Conservation (phyloP, 1,284 basidiomycete genomes). For the Fomes fomentarius region DNA sequence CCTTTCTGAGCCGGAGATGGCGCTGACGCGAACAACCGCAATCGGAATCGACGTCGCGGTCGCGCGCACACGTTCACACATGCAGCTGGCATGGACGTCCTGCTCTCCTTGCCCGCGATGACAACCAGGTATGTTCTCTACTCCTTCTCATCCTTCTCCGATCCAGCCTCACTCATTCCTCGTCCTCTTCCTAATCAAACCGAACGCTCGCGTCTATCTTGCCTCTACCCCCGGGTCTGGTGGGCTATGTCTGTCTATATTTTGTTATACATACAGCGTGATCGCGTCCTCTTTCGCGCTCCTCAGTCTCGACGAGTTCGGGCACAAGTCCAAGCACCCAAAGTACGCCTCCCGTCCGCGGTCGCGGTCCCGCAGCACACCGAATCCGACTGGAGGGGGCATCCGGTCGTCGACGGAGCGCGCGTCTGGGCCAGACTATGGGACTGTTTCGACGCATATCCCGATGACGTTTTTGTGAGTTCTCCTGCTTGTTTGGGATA, state of each 20-base stretch:
- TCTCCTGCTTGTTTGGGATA: too few species aligned
- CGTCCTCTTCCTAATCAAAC: background rate
- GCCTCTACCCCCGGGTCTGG: too few species aligned
- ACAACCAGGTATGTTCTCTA: constrained; percentile 4
- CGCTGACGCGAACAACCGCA: too few species aligned
- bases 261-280: constrained; percentile 9
- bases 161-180: too few species aligned
- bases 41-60: too few species aligned
- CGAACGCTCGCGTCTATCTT: too few species aligned
- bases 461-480: background rate
- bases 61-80: background rate
- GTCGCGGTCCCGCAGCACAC: background rate
- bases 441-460: background rate
- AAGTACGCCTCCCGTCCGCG: background rate
- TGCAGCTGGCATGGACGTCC: constrained; percentile 16
- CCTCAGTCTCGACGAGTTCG: constrained; percentile 14
- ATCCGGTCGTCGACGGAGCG: background rate
- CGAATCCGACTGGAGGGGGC: background rate
- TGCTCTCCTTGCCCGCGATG: constrained; percentile 17
- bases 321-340: background rate
- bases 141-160: background rate
- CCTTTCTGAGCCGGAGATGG: too few species aligned
- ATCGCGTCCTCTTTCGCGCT: constrained; percentile 14
- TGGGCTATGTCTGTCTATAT: too few species aligned
- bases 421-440: background rate